Percentiles rank a stretch among this genome's conserved stretches.
Evolutionary conservation across 2,329 filamentous ascomycete species (phyloP).

Genomic region (Ampelomyces quisqualis): DNA sequence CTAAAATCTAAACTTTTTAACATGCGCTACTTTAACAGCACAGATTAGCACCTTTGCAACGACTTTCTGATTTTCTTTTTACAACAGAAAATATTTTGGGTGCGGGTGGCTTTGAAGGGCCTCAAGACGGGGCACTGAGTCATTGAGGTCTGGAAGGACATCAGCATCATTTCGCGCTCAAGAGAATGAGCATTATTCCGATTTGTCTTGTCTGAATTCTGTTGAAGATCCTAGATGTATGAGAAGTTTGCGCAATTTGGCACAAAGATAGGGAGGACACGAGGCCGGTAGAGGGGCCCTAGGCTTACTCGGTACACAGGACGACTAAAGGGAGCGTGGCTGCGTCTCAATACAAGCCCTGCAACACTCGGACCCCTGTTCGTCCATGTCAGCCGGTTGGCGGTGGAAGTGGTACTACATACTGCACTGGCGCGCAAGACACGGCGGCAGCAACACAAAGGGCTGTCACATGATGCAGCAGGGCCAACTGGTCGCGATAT

Average conservation of each 20-base stretch:
- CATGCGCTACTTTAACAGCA: too few relatives aligned
- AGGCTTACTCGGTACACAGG: constrained; percentile 9
- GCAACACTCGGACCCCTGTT: constrained; percentile 1
- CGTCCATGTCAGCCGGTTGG: constrained; percentile 9
- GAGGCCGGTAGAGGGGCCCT: constrained; percentile 11
- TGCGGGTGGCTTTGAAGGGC: background rate
- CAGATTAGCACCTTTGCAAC: too few relatives aligned
- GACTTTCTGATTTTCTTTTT: too few relatives aligned
- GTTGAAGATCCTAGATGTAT: too few relatives aligned
- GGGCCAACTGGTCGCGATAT: constrained; percentile 7
- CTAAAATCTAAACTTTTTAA: too few relatives aligned
- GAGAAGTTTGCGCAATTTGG: constrained; percentile 12
- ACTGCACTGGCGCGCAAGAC: too few relatives aligned
- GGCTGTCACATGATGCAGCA: too few relatives aligned
- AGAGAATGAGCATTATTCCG: background rate
- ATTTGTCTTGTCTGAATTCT: too few relatives aligned
- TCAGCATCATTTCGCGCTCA: background rate
- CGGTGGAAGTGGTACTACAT: background rate
- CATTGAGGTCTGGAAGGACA: constrained; percentile 9
- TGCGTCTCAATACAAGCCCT: constrained; percentile 22
- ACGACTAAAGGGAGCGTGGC: constrained; percentile 15
- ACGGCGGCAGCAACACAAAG: too few relatives aligned
- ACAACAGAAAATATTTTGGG: too few relatives aligned
- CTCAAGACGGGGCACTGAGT: too few relatives aligned
- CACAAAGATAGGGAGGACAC: constrained; percentile 2